A percentile compares a stretch with the other conserved stretches of the same genome.
phyloP scores from a whole-genome alignment of 768 basidiomycete species.

The Termitomyces sp. region DNA sequence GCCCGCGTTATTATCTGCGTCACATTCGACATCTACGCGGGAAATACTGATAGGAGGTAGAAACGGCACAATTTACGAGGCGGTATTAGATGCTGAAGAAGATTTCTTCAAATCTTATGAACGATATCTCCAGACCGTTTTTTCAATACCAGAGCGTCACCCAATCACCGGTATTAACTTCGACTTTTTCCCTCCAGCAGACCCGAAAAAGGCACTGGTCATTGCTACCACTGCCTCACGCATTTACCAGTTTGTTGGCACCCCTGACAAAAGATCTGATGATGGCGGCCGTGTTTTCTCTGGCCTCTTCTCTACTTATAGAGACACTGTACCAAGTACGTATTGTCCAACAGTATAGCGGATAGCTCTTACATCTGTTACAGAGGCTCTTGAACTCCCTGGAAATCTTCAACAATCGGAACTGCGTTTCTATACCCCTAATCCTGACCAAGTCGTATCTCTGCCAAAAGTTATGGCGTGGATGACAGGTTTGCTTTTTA shows the following conservation, averaged over 20 bases:
- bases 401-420: slow-evolving; percentile 73
- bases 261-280: slow-evolving; percentile 60
- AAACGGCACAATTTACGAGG: slow-evolving; percentile 85
- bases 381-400: slow-evolving; percentile 90
- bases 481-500: slow-evolving; percentile 68
- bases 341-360: slow-evolving; percentile 5
- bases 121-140: slow-evolving; percentile 69
- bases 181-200: slow-evolving; percentile 64
- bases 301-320: slow-evolving; percentile 65
- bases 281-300: slow-evolving; percentile 76
- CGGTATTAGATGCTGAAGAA: slow-evolving; percentile 85
- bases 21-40: slow-evolving; percentile 68
- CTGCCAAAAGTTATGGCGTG: slow-evolving; percentile 79
- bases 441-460: slow-evolving; percentile 63
- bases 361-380: not conserved
- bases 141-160: slow-evolving; percentile 73
- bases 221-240: slow-evolving; percentile 82
- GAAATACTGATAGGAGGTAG: slow-evolving; percentile 85
- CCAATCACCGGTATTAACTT: slow-evolving; percentile 84
- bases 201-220: slow-evolving; percentile 61
- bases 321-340: slow-evolving; percentile 76
- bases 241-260: slow-evolving; percentile 86
- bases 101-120: slow-evolving; percentile 90
- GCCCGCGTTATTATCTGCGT: slow-evolving; percentile 53
- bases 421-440: slow-evolving; percentile 72